Conservation (phyloP, 2,329 filamentous ascomycete species). For the Aspergillus nomiae region DNA sequence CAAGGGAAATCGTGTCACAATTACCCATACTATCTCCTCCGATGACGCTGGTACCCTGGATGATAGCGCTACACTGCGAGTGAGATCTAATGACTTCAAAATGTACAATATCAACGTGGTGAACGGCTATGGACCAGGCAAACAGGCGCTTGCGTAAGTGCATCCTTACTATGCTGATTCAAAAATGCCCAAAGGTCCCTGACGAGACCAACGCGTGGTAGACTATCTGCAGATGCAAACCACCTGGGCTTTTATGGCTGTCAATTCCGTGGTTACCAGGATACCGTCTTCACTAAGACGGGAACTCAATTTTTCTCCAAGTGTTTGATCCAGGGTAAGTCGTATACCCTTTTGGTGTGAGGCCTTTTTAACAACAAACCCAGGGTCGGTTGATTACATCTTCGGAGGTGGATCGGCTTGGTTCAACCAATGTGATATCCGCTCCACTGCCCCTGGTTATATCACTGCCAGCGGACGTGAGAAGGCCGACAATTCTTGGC, state of each 20-base stretch:
- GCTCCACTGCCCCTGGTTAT: constrained; percentile 31
- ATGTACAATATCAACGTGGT: constrained; percentile 42
- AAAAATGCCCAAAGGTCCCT: neutral
- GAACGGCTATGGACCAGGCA: constrained; percentile 37
- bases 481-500: constrained; percentile 30
- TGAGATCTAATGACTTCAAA: constrained; percentile 29
- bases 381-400: constrained; percentile 40
- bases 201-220: constrained; percentile 2
- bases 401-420: constrained; percentile 35
- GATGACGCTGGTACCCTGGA: constrained; percentile 32
- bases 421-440: constrained; percentile 35
- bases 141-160: constrained; percentile 37
- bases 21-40: constrained; percentile 36
- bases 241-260: constrained; percentile 40
- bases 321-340: constrained; percentile 32
- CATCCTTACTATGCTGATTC: too few relatives aligned
- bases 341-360: neutral
- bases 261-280: constrained; percentile 37
- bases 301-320: constrained; percentile 38
- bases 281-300: constrained; percentile 37
- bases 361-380: neutral
- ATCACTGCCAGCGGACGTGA: constrained; percentile 38
- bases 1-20: constrained; percentile 33
- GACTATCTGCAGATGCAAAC: constrained; percentile 31
- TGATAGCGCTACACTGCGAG: constrained; percentile 33